phyloP scores from a whole-genome alignment of 495 filamentous ascomycete genomes.

The Aspergillus funiculosus region DNA sequence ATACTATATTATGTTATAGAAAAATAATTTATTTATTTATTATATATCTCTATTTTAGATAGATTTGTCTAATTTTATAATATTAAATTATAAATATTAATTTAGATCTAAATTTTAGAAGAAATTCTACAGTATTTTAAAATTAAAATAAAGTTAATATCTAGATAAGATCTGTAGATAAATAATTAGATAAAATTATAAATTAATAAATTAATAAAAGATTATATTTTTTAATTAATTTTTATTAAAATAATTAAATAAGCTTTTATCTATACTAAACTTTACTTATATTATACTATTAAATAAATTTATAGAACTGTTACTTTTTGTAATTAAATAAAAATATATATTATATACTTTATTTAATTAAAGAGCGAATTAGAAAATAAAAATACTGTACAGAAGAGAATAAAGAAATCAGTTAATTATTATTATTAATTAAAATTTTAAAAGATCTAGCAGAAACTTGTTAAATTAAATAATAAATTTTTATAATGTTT shows the following conservation, averaged over 20 bases:
- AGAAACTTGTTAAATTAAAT: too few relatives aligned
- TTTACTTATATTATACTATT: neutral
- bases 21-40: neutral
- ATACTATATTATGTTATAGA: neutral
- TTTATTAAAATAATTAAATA: too few relatives aligned
- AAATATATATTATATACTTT: neutral
- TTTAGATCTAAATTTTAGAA: neutral
- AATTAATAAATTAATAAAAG: too few relatives aligned
- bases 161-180: too few relatives aligned
- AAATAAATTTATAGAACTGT: neutral
- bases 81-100: neutral
- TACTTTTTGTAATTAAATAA: neutral
- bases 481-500: too few relatives aligned
- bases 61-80: neutral
- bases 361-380: too few relatives aligned
- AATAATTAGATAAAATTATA: too few relatives aligned
- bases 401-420: too few relatives aligned
- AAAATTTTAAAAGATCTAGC: too few relatives aligned
- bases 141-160: neutral
- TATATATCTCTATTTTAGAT: neutral
- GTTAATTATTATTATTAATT: too few relatives aligned
- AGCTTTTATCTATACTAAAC: neutral
- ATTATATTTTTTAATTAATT: too few relatives aligned
- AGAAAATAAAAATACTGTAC: too few relatives aligned
- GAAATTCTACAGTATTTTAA: neutral